Conservation (phyloP, 331 rosid genomes). For the Acacia pycnantha region DNA sequence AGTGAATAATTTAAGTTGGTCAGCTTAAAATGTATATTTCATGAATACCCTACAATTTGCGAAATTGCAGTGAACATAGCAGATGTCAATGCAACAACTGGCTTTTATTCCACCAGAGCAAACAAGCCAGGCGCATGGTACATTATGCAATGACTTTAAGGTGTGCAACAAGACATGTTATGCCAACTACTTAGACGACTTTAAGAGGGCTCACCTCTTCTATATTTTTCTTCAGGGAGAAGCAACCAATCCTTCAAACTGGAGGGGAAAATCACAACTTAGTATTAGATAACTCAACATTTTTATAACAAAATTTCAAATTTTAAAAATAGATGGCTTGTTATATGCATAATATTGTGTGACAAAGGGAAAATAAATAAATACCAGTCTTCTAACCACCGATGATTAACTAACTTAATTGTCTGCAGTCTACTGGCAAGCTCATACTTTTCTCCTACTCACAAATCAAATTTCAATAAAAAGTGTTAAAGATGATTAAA, state of each 20-base stretch:
- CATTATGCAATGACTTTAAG: slow-evolving; percentile 8
- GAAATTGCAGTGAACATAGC: neutral
- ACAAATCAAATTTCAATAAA: neutral
- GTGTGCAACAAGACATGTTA: slow-evolving; percentile 14
- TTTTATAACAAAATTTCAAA: neutral
- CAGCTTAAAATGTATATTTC: slow-evolving; percentile 8
- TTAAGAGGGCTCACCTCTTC: slow-evolving; percentile 57
- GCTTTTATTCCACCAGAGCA: neutral
- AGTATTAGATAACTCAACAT: slow-evolving; percentile 3
- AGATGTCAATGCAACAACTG: neutral
- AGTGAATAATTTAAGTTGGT: neutral
- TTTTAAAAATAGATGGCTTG: neutral
- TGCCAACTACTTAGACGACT: neutral
- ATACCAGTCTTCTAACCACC: slow-evolving; percentile 95
- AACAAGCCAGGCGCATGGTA: neutral
- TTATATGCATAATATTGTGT: slow-evolving; percentile 19
- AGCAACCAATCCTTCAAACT: slow-evolving; percentile 83
- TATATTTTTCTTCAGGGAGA: slow-evolving; percentile 73
- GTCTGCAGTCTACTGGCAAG: slow-evolving; percentile 69
- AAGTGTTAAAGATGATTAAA: slow-evolving; percentile 1
- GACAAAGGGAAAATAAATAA: slow-evolving; percentile 15
- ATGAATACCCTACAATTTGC: neutral
- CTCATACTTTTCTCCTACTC: slow-evolving; percentile 81
- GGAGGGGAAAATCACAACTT: slow-evolving; percentile 36
- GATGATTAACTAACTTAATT: slow-evolving; percentile 86